Evolutionary conservation across 2,329 filamentous ascomycete genomes (phyloP).

Genomic region (Monascus ruber): DNA sequence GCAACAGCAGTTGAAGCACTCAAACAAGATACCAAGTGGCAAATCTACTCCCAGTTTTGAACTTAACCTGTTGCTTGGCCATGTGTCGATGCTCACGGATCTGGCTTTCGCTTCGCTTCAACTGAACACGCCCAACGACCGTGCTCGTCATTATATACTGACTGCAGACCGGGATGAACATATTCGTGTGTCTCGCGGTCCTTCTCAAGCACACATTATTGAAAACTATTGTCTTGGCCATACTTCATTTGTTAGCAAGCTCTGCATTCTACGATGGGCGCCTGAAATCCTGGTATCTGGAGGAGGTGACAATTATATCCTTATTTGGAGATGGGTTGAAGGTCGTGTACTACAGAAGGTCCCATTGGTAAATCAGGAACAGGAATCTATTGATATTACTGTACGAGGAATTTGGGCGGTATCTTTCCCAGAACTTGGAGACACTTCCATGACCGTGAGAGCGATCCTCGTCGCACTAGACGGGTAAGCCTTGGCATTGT

Average conservation of each 20-base stretch:
- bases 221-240: slow-evolving; percentile 86
- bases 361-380: slow-evolving; percentile 11
- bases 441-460: slow-evolving; percentile 5
- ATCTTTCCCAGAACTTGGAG: slow-evolving; percentile 11
- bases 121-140: slow-evolving; percentile 35
- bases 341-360: slow-evolving; percentile 22
- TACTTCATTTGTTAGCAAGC: slow-evolving; percentile 65
- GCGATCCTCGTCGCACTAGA: slow-evolving; percentile 45
- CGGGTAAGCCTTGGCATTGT: slow-evolving; percentile 37
- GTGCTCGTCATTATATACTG: slow-evolving; percentile 48
- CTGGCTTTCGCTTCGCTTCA: slow-evolving; percentile 46
- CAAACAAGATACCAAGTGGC: slow-evolving; percentile 30
- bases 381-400: slow-evolving; percentile 23
- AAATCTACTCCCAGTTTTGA: slow-evolving; percentile 52
- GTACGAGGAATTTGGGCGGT: slow-evolving; percentile 42
- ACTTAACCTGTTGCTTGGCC: slow-evolving; percentile 69
- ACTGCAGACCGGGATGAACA: slow-evolving; percentile 67
- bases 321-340: slow-evolving; percentile 69
- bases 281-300: slow-evolving; percentile 66
- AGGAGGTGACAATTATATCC: slow-evolving; percentile 69
- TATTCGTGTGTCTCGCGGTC: slow-evolving; percentile 72
- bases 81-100: slow-evolving; percentile 89
- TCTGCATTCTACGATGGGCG: slow-evolving; percentile 51
- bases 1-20: slow-evolving; percentile 42
- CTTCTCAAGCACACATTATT: slow-evolving; percentile 76